Conservation (phyloP, 257 asterid genomes). For the Salvia splendens region DNA sequence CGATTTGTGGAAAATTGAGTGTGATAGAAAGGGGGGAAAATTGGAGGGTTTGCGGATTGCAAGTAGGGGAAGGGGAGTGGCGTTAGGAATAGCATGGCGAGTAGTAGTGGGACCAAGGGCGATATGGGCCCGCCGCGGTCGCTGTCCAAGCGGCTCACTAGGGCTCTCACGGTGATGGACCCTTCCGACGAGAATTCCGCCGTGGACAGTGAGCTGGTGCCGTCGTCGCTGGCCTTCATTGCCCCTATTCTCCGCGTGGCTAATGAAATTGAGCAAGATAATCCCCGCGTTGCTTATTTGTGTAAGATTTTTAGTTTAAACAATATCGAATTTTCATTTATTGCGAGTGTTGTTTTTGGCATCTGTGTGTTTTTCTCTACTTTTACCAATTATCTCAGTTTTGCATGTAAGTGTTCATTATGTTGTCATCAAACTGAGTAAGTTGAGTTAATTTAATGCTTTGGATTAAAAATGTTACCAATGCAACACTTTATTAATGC, state of each 20-base stretch:
- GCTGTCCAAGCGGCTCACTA: conserved; percentile 57
- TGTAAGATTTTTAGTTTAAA: conserved; percentile 47
- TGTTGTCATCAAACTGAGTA: background rate
- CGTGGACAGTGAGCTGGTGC: conserved; percentile 89
- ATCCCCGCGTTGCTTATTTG: conserved; percentile 73
- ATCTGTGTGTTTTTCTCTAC: background rate
- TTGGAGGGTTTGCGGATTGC: conserved; percentile 5
- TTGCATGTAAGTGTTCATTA: background rate
- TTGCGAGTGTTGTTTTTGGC: background rate
- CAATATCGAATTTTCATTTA: background rate
- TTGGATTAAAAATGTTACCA: background rate
- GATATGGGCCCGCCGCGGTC: conserved; percentile 69
- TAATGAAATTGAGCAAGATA: conserved; percentile 67
- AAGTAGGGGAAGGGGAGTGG: conserved; percentile 21
- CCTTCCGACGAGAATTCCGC: conserved; percentile 54
- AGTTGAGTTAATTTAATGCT: background rate
- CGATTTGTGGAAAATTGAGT: background rate
- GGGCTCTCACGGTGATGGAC: conserved; percentile 64
- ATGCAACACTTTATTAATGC: background rate
- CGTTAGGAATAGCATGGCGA: conserved; percentile 64
- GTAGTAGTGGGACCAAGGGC: conserved; percentile 83
- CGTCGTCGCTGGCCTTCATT: conserved; percentile 74
- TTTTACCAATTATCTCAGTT: background rate
- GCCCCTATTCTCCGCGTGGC: conserved; percentile 97
- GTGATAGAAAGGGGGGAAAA: conserved; percentile 1